phyloP scores from a whole-genome alignment of 225 moss, liverwort and hornwort genomes.

The Straminergon stramineum region DNA sequence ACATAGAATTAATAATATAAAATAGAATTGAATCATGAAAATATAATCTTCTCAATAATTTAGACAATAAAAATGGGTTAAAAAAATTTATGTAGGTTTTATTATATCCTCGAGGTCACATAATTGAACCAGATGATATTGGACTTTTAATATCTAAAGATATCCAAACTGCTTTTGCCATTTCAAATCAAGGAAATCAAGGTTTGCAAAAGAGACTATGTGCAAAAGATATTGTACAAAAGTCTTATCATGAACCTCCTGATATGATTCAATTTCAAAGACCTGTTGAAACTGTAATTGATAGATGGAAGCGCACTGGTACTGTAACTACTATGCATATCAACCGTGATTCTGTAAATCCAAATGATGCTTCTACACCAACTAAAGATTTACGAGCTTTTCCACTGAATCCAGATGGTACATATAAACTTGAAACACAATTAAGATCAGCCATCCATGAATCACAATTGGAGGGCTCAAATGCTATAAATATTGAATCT shows the following conservation, averaged over 20 bases:
- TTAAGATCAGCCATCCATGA: conserved; percentile 18
- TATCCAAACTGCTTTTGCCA: conserved; percentile 50
- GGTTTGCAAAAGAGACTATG: neutral
- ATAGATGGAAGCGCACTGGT: conserved; percentile 33
- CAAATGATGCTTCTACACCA: neutral
- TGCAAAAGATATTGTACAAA: neutral
- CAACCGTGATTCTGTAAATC: neutral
- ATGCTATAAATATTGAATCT: neutral
- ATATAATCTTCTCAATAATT: neutral
- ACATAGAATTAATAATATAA: no score
- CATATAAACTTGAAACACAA: conserved; percentile 39
- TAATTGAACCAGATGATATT: conserved; percentile 60
- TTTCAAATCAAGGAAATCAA: conserved; percentile 37
- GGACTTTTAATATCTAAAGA: conserved; percentile 71
- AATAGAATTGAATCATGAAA: neutral
- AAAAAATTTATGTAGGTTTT: conserved; percentile 5
- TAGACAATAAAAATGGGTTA: neutral
- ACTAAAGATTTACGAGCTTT: neutral
- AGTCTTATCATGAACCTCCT: neutral
- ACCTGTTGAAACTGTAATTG: conserved; percentile 25
- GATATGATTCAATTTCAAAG: neutral
- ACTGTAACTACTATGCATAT: conserved; percentile 4
- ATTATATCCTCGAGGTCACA: conserved; percentile 69
- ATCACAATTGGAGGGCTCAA: neutral
- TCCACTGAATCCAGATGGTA: conserved; percentile 24